Percentiles rank a stretch among this genome's conserved stretches.
phyloP scores from a whole-genome alignment of 495 filamentous ascomycete genomes.

The Penicillium manginii region DNA sequence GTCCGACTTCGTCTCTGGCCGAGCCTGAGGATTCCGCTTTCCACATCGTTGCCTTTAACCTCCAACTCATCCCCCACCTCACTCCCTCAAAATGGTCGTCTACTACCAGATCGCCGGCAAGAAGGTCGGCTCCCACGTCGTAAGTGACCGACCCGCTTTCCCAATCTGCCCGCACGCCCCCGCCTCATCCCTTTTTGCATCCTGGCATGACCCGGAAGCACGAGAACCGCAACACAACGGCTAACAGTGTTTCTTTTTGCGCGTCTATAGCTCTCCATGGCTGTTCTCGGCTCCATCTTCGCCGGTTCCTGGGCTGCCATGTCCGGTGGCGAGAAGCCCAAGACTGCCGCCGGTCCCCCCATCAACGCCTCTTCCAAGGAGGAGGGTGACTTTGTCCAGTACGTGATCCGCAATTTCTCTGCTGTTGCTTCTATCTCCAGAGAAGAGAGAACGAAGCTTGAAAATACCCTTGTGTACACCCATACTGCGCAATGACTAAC shows the following conservation, averaged over 20 bases:
- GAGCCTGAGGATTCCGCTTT: conserved; percentile 28
- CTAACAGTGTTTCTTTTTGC: conserved; percentile 13
- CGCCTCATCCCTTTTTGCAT: conserved; percentile 28
- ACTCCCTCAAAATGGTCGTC: conserved; percentile 74
- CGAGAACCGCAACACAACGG: not conserved
- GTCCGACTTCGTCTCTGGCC: conserved; percentile 29
- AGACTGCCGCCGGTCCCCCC: conserved; percentile 65
- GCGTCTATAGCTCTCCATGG: conserved; percentile 76
- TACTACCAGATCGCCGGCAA: conserved; percentile 85
- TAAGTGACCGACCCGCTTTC: conserved; percentile 55
- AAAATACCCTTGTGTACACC: not conserved
- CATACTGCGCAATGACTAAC: not conserved
- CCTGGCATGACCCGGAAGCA: conserved; percentile 20
- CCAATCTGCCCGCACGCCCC: conserved; percentile 5
- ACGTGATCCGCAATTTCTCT: conserved; percentile 35
- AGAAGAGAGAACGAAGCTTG: not conserved
- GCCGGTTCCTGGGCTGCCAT: conserved; percentile 56
- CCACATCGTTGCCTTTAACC: conserved; percentile 42
- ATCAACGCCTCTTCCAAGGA: conserved; percentile 88
- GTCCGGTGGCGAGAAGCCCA: conserved; percentile 66
- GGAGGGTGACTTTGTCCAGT: conserved; percentile 98
- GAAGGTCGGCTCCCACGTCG: conserved; percentile 90
- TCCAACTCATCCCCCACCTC: conserved; percentile 37
- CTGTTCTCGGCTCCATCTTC: conserved; percentile 70
- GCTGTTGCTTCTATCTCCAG: no score